Conservation (phyloP, 257 asterid species). For the Penstemon newberryi region DNA sequence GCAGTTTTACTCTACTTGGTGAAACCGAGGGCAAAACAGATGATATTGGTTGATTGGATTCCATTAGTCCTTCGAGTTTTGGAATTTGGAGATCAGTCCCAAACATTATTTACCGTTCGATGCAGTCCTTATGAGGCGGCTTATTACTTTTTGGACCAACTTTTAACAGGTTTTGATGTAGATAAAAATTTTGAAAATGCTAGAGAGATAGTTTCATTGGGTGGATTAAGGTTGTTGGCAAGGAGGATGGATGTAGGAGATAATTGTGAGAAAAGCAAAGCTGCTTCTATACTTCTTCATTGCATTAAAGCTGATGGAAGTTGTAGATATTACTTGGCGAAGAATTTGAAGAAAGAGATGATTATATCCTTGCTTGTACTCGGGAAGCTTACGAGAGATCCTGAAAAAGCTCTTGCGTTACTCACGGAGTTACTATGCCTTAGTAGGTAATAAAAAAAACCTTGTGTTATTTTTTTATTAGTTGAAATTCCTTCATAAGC, state of each 20-base stretch:
- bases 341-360: conserved; percentile 48
- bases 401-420: conserved; percentile 48
- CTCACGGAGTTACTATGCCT: conserved; percentile 64
- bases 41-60: conserved; percentile 69
- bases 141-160: conserved; percentile 62
- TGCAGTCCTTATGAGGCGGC: conserved; percentile 70
- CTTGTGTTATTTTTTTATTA: background rate
- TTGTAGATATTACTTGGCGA: conserved; percentile 63
- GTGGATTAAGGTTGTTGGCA: conserved; percentile 62
- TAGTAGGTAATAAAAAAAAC: conserved; percentile 43
- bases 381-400: conserved; percentile 32
- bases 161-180: conserved; percentile 57
- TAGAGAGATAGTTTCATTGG: conserved; percentile 58
- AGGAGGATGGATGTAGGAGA: conserved; percentile 67
- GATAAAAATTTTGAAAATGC: conserved; percentile 66
- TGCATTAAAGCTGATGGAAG: conserved; percentile 74
- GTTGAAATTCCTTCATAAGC: background rate
- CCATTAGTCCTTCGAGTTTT: conserved; percentile 75
- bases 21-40: conserved; percentile 72
- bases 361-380: conserved; percentile 46
- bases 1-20: conserved; percentile 61
- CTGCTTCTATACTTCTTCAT: conserved; percentile 42
- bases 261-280: conserved; percentile 52
- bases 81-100: conserved; percentile 74
- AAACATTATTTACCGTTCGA: conserved; percentile 53